Conservation (phyloP, 306 rosid genomes). For the Castanospermum australe region DNA sequence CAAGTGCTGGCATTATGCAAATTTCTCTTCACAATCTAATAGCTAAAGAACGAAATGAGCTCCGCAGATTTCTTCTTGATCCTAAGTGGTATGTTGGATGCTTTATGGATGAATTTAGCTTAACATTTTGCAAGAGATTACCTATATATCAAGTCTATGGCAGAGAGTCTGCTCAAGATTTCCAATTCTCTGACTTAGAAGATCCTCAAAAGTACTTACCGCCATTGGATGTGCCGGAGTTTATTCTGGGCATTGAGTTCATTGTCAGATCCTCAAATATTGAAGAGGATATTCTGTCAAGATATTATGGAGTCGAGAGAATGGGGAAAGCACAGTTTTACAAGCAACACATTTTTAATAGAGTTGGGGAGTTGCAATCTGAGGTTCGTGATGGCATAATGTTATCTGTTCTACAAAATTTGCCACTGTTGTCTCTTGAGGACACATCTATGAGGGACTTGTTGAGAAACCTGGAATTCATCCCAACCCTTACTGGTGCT, state of each 20-base stretch:
- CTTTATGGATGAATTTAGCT: conserved; percentile 55
- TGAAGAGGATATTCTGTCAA: conserved; percentile 76
- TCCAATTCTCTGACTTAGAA: conserved; percentile 74
- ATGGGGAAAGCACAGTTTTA: conserved; percentile 86
- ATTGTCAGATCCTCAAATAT: conserved; percentile 57
- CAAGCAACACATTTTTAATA: conserved; percentile 57
- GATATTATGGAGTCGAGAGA: conserved; percentile 76
- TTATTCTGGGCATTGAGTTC: conserved; percentile 75
- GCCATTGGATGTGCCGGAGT: conserved; percentile 73
- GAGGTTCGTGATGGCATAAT: conserved; percentile 79
- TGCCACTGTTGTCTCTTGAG: conserved; percentile 80
- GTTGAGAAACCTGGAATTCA: conserved; percentile 71
- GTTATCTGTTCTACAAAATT: conserved; percentile 72
- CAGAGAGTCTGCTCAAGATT: conserved; percentile 51
- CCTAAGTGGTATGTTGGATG: conserved; percentile 86
- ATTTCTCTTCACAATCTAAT: conserved; percentile 57
- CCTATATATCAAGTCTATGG: conserved; percentile 75
- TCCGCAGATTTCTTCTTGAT: conserved; percentile 81
- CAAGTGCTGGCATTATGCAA: conserved; percentile 44
- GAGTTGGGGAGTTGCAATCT: conserved; percentile 73
- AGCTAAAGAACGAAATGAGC: conserved; percentile 71
- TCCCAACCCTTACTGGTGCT: conserved; percentile 62
- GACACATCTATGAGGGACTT: conserved; percentile 67
- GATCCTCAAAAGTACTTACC: conserved; percentile 76
- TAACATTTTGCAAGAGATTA: conserved; percentile 65